phyloP scores from a whole-genome alignment of 176 grass and related monocot genomes.

The Metroxylon sagu region DNA sequence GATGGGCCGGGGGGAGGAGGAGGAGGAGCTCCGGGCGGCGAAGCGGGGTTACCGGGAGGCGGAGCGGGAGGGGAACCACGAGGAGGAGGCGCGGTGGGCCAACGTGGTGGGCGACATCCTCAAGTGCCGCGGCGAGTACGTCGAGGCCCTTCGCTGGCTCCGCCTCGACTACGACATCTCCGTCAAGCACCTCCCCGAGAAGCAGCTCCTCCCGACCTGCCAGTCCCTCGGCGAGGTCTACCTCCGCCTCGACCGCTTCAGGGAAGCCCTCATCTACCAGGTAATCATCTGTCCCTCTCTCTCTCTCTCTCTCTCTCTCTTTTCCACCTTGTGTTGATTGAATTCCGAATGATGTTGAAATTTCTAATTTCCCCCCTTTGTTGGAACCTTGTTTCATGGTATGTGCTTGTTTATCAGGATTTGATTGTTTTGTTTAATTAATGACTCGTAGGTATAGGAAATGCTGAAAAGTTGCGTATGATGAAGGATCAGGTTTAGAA shows the following conservation, averaged over 20 bases:
- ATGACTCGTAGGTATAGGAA: too few species aligned
- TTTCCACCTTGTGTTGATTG: background rate
- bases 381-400: too few species aligned
- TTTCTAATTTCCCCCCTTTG: too few species aligned
- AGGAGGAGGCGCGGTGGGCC: conserved; percentile 78
- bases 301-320: background rate
- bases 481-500: too few species aligned
- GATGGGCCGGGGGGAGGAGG: conserved; percentile 33
- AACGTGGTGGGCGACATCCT: conserved; percentile 85
- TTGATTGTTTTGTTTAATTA: too few species aligned
- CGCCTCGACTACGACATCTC: conserved; percentile 60
- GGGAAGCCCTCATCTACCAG: conserved; percentile 68
- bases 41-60: conserved; percentile 58
- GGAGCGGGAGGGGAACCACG: conserved; percentile 51
- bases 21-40: conserved; percentile 56
- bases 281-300: conserved; percentile 10
- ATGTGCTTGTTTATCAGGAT: too few species aligned
- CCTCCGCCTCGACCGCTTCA: conserved; percentile 52
- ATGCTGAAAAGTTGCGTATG: too few species aligned
- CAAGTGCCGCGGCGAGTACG: conserved; percentile 74
- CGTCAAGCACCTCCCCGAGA: conserved; percentile 66
- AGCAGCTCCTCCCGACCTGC: conserved; percentile 66
- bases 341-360: background rate
- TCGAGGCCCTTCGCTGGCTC: conserved; percentile 76
- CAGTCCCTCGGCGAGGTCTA: conserved; percentile 86